Conservation (phyloP, 768 basidiomycete genomes). For the Mycena vulgaris region DNA sequence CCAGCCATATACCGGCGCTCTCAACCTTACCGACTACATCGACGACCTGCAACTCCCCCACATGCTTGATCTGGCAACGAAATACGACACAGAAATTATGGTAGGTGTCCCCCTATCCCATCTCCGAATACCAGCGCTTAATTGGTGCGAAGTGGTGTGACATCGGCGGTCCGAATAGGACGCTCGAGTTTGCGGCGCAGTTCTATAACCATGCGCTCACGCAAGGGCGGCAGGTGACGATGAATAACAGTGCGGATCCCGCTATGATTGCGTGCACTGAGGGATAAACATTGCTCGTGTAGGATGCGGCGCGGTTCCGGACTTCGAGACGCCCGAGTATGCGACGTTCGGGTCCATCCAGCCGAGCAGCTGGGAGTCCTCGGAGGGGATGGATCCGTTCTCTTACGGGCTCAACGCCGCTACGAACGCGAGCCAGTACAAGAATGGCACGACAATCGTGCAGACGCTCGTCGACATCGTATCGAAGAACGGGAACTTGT, state of each 20-base stretch:
- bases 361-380: constrained; percentile 69
- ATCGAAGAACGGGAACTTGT: constrained; percentile 79
- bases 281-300: neutral
- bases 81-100: constrained; percentile 71
- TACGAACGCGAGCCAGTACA: constrained; percentile 61
- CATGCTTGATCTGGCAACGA: constrained; percentile 62
- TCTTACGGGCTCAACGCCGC: constrained; percentile 65
- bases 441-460: constrained; percentile 64
- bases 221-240: constrained; percentile 62
- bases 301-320: constrained; percentile 67
- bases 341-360: constrained; percentile 62
- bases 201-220: constrained; percentile 60
- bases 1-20: constrained; percentile 68
- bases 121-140: neutral
- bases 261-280: neutral
- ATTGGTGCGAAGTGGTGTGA: constrained; percentile 65
- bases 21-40: constrained; percentile 65
- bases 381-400: constrained; percentile 70
- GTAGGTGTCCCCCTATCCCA: constrained; percentile 38
- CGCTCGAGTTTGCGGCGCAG: constrained; percentile 59
- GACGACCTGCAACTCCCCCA: constrained; percentile 67
- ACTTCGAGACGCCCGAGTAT: constrained; percentile 73
- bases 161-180: constrained; percentile 66
- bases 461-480: constrained; percentile 70
- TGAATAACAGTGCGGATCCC: constrained; percentile 50